Base-by-base conservation (phyloP, 2,329 filamentous ascomycete species). In the Plenodomus lindquistii region DNA sequence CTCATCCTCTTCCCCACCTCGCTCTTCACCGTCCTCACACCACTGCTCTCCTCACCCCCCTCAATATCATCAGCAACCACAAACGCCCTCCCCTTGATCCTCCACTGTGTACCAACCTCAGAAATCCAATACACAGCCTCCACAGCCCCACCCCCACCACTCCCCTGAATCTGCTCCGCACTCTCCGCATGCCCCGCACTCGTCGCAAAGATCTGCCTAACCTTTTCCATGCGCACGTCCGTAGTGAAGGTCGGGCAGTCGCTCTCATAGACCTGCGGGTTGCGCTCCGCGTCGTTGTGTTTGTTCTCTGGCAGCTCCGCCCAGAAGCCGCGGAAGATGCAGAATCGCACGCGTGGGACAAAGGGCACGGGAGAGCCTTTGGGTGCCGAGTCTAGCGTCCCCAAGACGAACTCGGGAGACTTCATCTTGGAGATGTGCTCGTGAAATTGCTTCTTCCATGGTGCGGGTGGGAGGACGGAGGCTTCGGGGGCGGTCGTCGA, bases 281-380 rank as follows among this genome's bases (percentile, higher is more conserved):
- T 97, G 54, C 79, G 78, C 54, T 84, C 79, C 2, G 89, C 87
- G 27, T 83, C 75, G 72, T 94, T 93, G 70, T 86, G 84, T 37
- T 84, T 81, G 73, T 92, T 89, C 43, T 78, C 79, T 3, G 87
- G 86, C 1, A 96, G 77, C 46, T 81, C 80, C 0, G 85, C 86
- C 84, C 89, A 96, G 75, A 96, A 85, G 59, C 91, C 91, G 52
- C 93, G 87, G 75, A 85, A 93, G 64, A 96, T 85, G 73, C 92
- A 94, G 63, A 85, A 91, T 44, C 91, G 84, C 8, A 84, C 87
- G 44, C 89, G 82, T 0, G 79, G 76, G 1, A 78, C 58, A 52
- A 74, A 73, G 8, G 73, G 59, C 37, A 70, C 69, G 0, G 75
- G 68, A n/a, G 73, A 72, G 16, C 67, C 69, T 24, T 63, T 40